Evolutionary conservation across 768 basidiomycete genomes (phyloP), one percentile per base, ranked within the genome.

Genomic region (Tylopilus balloui): DNA sequence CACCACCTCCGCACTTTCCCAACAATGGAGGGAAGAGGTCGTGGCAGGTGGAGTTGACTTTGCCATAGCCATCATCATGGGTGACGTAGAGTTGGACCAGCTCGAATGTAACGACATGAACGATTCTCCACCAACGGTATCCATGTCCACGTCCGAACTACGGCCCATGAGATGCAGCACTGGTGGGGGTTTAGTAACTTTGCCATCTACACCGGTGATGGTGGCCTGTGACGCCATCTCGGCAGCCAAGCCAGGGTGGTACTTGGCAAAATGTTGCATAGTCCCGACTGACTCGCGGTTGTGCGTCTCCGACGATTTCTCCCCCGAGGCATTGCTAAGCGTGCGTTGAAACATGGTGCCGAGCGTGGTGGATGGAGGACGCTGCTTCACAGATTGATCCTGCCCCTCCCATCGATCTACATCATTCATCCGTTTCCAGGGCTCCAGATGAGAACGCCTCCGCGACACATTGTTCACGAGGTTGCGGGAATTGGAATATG

Each of bases 1-100:
- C 43, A 84, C 55, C 17, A 86, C 80, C 58, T 85, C 80, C 3
- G 84, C 84, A 8, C 80, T 81, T 63, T 88, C 79, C 85, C 85
- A 87, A 40, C 64, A 73, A 67, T 88, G 85, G 2, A 69, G 62
- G 14, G 73, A 67, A 2, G 78, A 74, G 4, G 66, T 57, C 23
- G 72, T 79, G 12, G 81, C 77, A 8, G 71, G 71, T 39, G 86
- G 85, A 5, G 85, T 87, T 53, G 76, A 78, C 59, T 80, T 81
- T 28, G 80, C 82, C 60, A 75, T 73, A 42, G 70, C 73, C 27
- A 72, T 53, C 21, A 70, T 50, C 32, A 71, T 69, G 10, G 82
- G 77, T 4, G 80, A 76, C 71, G 79, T 74, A 17, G 78, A 68
- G 28, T 75, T 76, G 19, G 64, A 48, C 45, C 66, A 48, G 31